Percentiles rank a stretch among this genome's conserved stretches.
Evolutionary conservation across 2,329 filamentous ascomycete genomes (phyloP).

Genomic region (Salinomyces thailandicus): DNA sequence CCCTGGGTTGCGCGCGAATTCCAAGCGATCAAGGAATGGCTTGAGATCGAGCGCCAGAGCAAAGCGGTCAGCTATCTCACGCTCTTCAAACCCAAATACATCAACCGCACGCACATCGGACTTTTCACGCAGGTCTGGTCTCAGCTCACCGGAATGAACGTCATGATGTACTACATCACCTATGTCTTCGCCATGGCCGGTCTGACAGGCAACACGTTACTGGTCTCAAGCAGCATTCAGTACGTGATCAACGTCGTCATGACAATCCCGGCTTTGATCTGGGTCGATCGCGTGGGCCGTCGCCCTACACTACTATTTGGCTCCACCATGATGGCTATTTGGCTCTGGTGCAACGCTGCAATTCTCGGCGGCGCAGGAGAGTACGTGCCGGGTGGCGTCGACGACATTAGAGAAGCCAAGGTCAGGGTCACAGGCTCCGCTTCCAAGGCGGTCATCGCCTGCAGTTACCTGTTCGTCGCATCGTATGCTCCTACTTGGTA

Average conservation of each 20-base stretch:
- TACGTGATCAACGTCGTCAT: constrained; percentile 72
- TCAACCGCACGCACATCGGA: constrained; percentile 62
- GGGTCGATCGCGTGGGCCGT: constrained; percentile 65
- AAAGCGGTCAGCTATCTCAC: constrained; percentile 60
- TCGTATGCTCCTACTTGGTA: constrained; percentile 57
- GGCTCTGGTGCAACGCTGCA: constrained; percentile 52
- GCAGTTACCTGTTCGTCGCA: constrained; percentile 63
- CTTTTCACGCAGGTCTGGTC: constrained; percentile 67
- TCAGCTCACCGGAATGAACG: constrained; percentile 68
- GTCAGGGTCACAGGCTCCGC: constrained; percentile 31
- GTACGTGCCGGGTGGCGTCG: constrained; percentile 24
- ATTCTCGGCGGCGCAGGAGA: constrained; percentile 52
- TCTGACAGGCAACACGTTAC: constrained; percentile 41
- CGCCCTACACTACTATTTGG: constrained; percentile 57
- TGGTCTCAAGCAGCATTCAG: constrained; percentile 59
- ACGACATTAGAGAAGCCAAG: constrained; percentile 32
- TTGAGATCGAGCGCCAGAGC: constrained; percentile 62
- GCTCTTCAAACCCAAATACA: constrained; percentile 61
- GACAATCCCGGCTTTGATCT: constrained; percentile 66
- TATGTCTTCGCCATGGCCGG: constrained; percentile 66
- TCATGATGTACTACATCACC: constrained; percentile 45
- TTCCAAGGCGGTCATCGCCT: constrained; percentile 49
- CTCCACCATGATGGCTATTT: constrained; percentile 52
- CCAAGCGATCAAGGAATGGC: constrained; percentile 57
- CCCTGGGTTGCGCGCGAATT: constrained; percentile 56